These are phyloP conservation scores for Papiliotrema fonsecae DNA, from an alignment of 1,284 basidiomycete genomes.

Conservation along the genomic window DNA sequence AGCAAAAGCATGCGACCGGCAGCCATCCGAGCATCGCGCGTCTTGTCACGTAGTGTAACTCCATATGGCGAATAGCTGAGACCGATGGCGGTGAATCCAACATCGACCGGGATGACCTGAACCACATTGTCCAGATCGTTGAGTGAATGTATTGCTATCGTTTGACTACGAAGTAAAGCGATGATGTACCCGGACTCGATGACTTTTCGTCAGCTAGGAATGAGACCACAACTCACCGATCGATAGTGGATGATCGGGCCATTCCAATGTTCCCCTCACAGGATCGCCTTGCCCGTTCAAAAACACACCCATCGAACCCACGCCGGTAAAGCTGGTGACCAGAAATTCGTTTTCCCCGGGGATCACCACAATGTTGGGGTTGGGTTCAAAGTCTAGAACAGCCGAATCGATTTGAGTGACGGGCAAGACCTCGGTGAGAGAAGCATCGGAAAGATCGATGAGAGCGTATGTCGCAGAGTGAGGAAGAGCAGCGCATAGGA, in stretches of 20 bases:
- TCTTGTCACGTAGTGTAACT: conserved; percentile 33
- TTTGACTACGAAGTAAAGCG: conserved; percentile 69
- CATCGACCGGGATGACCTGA: conserved; percentile 62
- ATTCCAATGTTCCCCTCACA: conserved; percentile 79
- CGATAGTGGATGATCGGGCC: conserved; percentile 69
- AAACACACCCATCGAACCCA: conserved; percentile 73
- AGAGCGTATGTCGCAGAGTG: conserved; percentile 64
- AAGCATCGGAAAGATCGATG: conserved; percentile 65
- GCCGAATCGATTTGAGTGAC: conserved; percentile 61
- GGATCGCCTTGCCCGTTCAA: conserved; percentile 78
- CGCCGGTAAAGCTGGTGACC: conserved; percentile 56
- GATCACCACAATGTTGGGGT: conserved; percentile 70
- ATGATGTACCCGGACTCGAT: conserved; percentile 76
- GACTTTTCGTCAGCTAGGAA: conserved; percentile 49
- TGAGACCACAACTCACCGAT: conserved; percentile 57
- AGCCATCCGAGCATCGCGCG: conserved; percentile 40
- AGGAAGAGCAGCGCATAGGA: conserved; percentile 65
- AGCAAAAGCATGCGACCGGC: conserved; percentile 27
- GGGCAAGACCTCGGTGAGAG: conserved; percentile 67
- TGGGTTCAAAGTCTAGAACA: conserved; percentile 45
- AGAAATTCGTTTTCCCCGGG: conserved; percentile 66
- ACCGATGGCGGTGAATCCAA: conserved; percentile 27
- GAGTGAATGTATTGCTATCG: conserved; percentile 73
- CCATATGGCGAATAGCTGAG: conserved; percentile 48
- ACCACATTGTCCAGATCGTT: conserved; percentile 63